A percentile compares a stretch with the other conserved stretches of the same genome.
phyloP scores from a whole-genome alignment of 495 filamentous ascomycete species.

The Articulospora tetracladia region DNA sequence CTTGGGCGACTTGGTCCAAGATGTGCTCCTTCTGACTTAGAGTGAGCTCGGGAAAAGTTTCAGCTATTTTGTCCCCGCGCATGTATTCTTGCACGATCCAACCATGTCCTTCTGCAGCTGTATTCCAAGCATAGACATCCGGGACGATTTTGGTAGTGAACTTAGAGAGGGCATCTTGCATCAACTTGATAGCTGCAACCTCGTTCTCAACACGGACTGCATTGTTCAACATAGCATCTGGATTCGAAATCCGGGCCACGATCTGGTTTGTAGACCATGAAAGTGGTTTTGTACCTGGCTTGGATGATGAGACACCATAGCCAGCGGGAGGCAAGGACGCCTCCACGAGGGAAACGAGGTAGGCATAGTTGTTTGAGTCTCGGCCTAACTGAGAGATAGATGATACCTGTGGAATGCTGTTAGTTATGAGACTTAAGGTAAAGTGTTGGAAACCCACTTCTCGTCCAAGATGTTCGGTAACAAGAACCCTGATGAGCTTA shows the following conservation, averaged over 20 bases:
- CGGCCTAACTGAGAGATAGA: constrained; percentile 10
- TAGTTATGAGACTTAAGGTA: neutral
- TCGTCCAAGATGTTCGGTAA: neutral
- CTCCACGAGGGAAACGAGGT: constrained; percentile 12
- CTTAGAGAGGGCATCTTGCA: constrained; percentile 15
- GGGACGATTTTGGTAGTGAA: constrained; percentile 5
- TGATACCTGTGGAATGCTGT: constrained; percentile 6
- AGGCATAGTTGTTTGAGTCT: constrained; percentile 22
- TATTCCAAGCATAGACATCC: constrained; percentile 12
- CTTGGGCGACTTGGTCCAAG: constrained; percentile 6
- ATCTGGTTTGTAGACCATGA: constrained; percentile 6
- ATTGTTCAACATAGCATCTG: constrained; percentile 17
- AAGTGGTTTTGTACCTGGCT: constrained; percentile 13
- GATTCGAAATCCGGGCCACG: constrained; percentile 16
- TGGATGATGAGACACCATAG: neutral
- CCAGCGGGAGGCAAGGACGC: neutral
- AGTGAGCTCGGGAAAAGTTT: constrained; percentile 5
- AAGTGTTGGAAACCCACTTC: constrained; percentile 3
- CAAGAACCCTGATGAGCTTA: neutral
- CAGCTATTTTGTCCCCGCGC: constrained; percentile 6
- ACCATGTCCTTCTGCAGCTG: constrained; percentile 8
- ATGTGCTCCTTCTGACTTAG: constrained; percentile 8
- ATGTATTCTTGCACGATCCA: constrained; percentile 16
- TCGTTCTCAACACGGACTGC: constrained; percentile 18
- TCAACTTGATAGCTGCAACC: constrained; percentile 15